phyloP scores from a whole-genome alignment of 345 rosid species.

The Garcia nutans region DNA sequence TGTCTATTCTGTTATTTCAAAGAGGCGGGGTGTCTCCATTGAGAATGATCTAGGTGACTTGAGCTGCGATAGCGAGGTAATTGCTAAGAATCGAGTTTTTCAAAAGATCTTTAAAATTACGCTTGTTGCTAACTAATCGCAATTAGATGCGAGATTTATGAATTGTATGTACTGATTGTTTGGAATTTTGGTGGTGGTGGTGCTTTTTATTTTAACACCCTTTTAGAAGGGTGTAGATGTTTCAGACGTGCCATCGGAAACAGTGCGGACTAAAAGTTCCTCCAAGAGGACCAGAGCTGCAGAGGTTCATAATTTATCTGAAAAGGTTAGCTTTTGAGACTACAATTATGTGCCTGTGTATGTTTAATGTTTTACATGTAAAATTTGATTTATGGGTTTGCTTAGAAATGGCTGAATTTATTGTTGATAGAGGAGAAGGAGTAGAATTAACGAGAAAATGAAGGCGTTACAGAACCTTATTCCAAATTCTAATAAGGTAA shows the following conservation, averaged over 20 bases:
- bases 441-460: slow-evolving; percentile 97
- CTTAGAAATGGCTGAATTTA: slow-evolving; percentile 13
- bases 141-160: neutral
- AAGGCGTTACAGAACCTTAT: slow-evolving; percentile 89
- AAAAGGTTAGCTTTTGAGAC: slow-evolving; percentile 55
- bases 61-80: slow-evolving; percentile 53
- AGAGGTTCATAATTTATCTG: slow-evolving; percentile 94
- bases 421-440: slow-evolving; percentile 74
- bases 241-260: slow-evolving; percentile 35
- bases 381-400: slow-evolving; percentile 14
- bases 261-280: slow-evolving; percentile 41
- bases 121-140: neutral
- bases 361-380: neutral
- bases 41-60: slow-evolving; percentile 38
- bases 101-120: neutral
- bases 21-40: slow-evolving; percentile 23
- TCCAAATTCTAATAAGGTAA: slow-evolving; percentile 93
- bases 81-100: neutral
- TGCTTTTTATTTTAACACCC: neutral
- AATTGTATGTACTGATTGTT: neutral
- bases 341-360: neutral
- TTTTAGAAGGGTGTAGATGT: slow-evolving; percentile 35
- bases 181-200: neutral
- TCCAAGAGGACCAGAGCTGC: slow-evolving; percentile 94
- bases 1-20: slow-evolving; percentile 18